Conservation (phyloP, 1,284 basidiomycete species). For the Abortiporus biennis region DNA sequence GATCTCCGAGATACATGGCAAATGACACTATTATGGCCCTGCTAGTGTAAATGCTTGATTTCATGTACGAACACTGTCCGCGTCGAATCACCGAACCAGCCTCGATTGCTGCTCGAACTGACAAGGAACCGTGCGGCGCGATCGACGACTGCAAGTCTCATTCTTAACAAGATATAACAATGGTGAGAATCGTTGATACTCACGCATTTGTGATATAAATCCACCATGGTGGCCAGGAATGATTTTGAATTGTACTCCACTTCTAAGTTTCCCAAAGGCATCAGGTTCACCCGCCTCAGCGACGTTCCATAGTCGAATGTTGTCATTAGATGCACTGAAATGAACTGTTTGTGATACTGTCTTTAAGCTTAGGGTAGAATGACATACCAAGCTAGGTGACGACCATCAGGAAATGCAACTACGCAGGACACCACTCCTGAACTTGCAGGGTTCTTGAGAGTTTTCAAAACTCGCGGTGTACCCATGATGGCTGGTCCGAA, state of each 20-base stretch:
- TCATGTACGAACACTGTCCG: conserved; percentile 88
- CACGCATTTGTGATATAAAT: conserved; percentile 85
- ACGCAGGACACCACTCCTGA: conserved; percentile 92
- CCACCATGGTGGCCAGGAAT: conserved; percentile 96
- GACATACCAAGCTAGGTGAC: conserved; percentile 83
- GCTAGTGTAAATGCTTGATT: conserved; percentile 54
- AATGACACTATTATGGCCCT: too few relatives aligned
- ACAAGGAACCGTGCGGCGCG: conserved; percentile 81
- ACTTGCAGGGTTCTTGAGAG: conserved; percentile 79
- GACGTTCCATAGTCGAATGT: conserved; percentile 92
- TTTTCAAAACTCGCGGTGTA: conserved; percentile 73
- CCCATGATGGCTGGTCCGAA: conserved; percentile 42
- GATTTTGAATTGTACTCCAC: conserved; percentile 86
- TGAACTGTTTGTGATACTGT: conserved; percentile 3
- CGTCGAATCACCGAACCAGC: conserved; percentile 91
- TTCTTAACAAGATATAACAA: conserved; percentile 2
- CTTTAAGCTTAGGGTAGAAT: background rate
- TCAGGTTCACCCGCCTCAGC: conserved; percentile 69
- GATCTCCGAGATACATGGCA: too few relatives aligned
- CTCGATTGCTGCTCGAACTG: conserved; percentile 90
- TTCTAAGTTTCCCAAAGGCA: conserved; percentile 47
- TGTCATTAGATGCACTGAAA: conserved; percentile 84
- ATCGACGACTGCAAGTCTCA: conserved; percentile 68
- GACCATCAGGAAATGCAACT: conserved; percentile 83
- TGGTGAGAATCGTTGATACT: conserved; percentile 3